These are phyloP conservation scores for Phytophthora sojae DNA, from an alignment of 352 stramenopile species.

Conservation along the genomic window DNA sequence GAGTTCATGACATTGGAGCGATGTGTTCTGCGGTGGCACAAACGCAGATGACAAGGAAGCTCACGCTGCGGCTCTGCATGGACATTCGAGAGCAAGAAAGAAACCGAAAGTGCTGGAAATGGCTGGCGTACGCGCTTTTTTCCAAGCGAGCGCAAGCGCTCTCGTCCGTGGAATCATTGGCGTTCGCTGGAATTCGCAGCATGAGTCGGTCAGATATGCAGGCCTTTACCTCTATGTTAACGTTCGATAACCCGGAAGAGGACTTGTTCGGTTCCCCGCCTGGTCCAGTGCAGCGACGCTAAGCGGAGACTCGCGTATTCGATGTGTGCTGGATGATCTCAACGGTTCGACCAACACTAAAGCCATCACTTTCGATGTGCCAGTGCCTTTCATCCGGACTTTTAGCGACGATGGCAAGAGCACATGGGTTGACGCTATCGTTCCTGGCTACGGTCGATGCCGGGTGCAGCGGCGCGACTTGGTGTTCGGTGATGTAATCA, in stretches of 20 bases:
- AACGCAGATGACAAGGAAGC: not conserved
- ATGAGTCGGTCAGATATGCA: conserved; percentile 1
- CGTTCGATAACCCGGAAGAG: conserved; percentile 8
- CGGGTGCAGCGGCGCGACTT: not conserved
- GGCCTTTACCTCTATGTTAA: not conserved
- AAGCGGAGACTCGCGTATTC: not conserved
- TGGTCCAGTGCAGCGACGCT: not conserved
- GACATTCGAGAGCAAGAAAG: not conserved
- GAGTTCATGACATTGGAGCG: not conserved
- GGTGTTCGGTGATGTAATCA: not conserved
- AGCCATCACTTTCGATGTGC: not conserved
- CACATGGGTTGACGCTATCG: not conserved
- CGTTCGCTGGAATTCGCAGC: not conserved
- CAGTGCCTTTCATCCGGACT: not conserved
- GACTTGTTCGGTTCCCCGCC: not conserved
- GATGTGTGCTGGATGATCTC: not conserved
- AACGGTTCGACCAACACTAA: not conserved
- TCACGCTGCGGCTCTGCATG: not conserved
- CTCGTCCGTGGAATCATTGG: conserved; percentile 7
- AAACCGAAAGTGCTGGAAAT: conserved; percentile 11
- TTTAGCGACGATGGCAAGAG: too few relatives aligned
- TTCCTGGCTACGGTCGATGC: not conserved
- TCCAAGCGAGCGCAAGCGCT: not conserved
- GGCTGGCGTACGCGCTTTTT: conserved; percentile 17
- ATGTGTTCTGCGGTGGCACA: conserved; percentile 9